Base-by-base conservation (phyloP, 1,284 basidiomycete genomes). In the Irpex rosettiformis region DNA sequence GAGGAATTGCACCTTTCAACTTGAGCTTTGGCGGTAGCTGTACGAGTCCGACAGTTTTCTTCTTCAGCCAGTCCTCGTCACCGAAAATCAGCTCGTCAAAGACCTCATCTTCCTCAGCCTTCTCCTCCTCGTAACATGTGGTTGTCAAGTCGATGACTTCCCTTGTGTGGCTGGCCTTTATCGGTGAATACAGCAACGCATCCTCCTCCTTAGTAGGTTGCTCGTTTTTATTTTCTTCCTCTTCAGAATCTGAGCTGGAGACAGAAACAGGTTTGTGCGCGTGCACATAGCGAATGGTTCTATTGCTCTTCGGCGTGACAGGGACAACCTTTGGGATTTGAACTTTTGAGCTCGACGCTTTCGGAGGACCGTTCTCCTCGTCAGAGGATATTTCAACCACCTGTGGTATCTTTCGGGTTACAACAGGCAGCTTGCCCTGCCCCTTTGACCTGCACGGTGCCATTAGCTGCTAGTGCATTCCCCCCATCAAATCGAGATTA, bases 311-410 rank as follows among this genome's bases (percentile, higher is more conserved):
- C 3, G 47, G 40, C 27, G 43, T 55, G 16, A 16, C 42, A 70
- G 3, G 13, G 11, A 55, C 3, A 24, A 8, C 8, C 2, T 13
- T 37, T 7, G 21, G 21, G 18, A 16, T 37, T 6, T 37, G 16
- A 37, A 16, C 6, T 7, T 37, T n/a, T n/a, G n/a, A n/a, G n/a
- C n/a, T n/a, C n/a, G n/a, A n/a, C n/a, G n/a, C n/a, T n/a, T n/a
- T n/a, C n/a, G n/a, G n/a, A n/a, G n/a, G n/a, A n/a, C n/a, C 43
- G 1, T 45, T 18, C 10, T 78, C 75, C 54, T 79, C 78, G 52
- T 76, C 80, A 37, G 83, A 84, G 8, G 82, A 82, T 65, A 85
- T 79, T 62, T 83, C 80, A 57, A 86, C 81, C 18, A 84, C 68
- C 51, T 74, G 68, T 24, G 63, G 45, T 47, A 59, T 51, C 24